Base-by-base conservation (phyloP, 352 stramenopile species). In the Phytophthora sansomeana region DNA sequence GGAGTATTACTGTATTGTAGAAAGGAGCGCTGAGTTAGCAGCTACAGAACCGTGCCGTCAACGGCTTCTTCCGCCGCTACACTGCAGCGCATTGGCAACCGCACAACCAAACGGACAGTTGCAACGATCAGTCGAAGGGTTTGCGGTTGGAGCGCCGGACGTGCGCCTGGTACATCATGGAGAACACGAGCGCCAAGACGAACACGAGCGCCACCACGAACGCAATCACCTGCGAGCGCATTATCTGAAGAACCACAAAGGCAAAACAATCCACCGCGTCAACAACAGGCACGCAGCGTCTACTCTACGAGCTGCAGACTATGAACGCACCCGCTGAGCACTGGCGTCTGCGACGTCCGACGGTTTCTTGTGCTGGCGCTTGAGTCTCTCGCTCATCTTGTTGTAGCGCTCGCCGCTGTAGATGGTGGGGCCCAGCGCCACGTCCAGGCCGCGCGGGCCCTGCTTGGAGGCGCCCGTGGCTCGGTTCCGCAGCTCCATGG, bases 341-440 rank as follows among this genome's bases (percentile, higher is more conserved):
- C 61, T 80, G 49, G 64, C 60, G n/a, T 75, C 71, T 14, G 71
- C 62, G 4, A 86, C 52, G 26, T 90, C 74, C 5, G 74, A 65
- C 14, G 69, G 56, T 17, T 72, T 81, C 54, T 79, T 81, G 44
- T 90, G 67, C 68, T 88, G 81, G n/a, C 87, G 87, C 70, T 90
- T 90, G 13, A 93, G 61, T 1, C 87, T 81, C 76, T 95, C 87
- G 53, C 81, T 91, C 77, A 90, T 88, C 74, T 95, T 95, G 51
- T 78, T 81, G 69, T 91, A 95, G 54, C 87, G 83, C 71, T 93
- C 87, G 55, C 87, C 87, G 3, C 72, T 85, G 68, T 95, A 95
- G 53, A 95, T 86, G 26, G 84, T 89, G n/a, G 87, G 87, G 0
- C 87, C 87, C 1, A 95, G 71, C 17, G 74, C 53, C 29, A 95